Evolutionary conservation across 2,329 filamentous ascomycete genomes (phyloP), one percentile per base, ranked within the genome.

Genomic region (Colletotrichum cereale): DNA sequence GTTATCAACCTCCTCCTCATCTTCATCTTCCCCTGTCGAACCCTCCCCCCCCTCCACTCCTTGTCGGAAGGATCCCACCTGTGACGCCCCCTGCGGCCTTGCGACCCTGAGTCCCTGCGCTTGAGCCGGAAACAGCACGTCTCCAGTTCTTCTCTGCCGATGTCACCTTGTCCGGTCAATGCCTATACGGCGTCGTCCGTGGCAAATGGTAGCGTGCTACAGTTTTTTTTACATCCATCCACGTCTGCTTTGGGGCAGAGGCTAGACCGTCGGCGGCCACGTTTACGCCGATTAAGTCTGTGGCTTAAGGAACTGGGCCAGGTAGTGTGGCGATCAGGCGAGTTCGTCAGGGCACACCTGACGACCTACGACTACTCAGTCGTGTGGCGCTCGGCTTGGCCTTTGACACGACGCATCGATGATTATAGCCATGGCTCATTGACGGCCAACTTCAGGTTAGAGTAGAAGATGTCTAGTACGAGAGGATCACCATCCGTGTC

Each of bases 161-260:
- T 68, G 64, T 71, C 68, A 71, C 68, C 65, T 48, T 60, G 68
- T 50, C 64, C 60, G 24, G 31, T 72, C 47, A 68, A 64, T 60
- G 58, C 58, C 42, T 31, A 68, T 63, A 60, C 69, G 52, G 44
- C 40, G 38, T 56, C 48, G 61, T 55, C 66, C 50, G 66, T 62
- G 42, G 55, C 42, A 42, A 42, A 62, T 42, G 56, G 40, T 62
- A 34, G 56, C 65, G 63, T 48, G 50, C 57, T 58, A 71, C 42
- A 53, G 29, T 68, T 65, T 53, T 63, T 71, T 71, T 62, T 40
- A 40, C 24, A 26, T n/a, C 10, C 21, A 34, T 31, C 48, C 11
- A n/a, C 31, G n/a, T 56, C 52, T 29, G 12, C 52, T 31, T 16
- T 16, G 21, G 31, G 14, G 11, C 31, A 56, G n/a, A 18, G 53